Base-by-base conservation (phyloP, 495 filamentous ascomycete genomes). In the Hyaloscypha variabilis region DNA sequence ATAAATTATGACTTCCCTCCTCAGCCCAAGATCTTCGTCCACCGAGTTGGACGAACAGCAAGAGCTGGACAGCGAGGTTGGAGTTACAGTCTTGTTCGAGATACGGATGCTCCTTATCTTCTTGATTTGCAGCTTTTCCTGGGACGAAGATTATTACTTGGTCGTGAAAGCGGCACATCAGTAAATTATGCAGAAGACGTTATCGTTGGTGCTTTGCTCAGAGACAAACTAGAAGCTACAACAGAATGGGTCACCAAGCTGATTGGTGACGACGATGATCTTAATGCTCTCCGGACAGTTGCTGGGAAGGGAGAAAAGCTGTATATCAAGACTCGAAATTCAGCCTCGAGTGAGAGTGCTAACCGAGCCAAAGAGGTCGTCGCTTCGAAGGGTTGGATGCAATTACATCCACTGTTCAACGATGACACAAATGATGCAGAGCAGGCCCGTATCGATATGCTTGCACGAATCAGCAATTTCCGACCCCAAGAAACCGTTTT, bases 1-100 rank as follows among this genome's bases (percentile, higher is more conserved):
- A 95, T 99, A 79, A 98, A 99, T 80, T 99, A 96, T 80, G 93
- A 98, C 67, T 98, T 99, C 72, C 95, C 95, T 3, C 89, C 94
- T 6, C 94, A 98, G 70, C 93, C 95, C 26, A 99, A 99, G 76
- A 87, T 98, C 21, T 98, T 94, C 69, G 89, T 99, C 64, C 95
- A 99, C 76, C 90, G 95, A 71, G 96, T 99, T 29, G 95, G 95
- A 67, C 87, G 95, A 74, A 98, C 95, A 14, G 95, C 95, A 26
- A 86, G 95, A 83, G 95, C 95, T 51, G 96, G 96, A 8, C 89
- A 89, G 64, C 85, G 87, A 58, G 95, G 95, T 60, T 98, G 96
- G 95, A 90, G 90, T 78, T 99, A 95, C 79, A 96, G 88, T 80
- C 82, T 99, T 31, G 88, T 97, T 14, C 85, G 89, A 56, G 90